A percentile compares a stretch with the other conserved stretches of the same genome.
phyloP scores from a whole-genome alignment of 768 basidiomycete genomes.

The Cystobasidium tubakii region DNA sequence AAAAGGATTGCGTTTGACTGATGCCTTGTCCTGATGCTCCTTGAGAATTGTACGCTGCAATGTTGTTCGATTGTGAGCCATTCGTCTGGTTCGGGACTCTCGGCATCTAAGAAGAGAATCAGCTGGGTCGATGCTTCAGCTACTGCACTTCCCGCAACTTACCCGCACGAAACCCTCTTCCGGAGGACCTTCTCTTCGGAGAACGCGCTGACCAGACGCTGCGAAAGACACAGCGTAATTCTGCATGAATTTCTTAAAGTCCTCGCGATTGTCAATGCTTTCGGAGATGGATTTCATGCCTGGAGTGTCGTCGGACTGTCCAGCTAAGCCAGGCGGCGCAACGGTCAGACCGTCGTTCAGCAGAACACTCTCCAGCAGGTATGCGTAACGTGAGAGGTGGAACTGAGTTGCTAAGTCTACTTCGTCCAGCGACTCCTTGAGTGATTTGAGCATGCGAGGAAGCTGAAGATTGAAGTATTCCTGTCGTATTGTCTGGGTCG shows the following conservation, averaged over 20 bases:
- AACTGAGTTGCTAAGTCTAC: conserved; percentile 97
- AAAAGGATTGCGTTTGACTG: neutral
- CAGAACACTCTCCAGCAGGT: conserved; percentile 83
- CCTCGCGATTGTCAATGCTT: conserved; percentile 83
- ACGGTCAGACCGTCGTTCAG: conserved; percentile 81
- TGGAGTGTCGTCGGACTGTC: conserved; percentile 51
- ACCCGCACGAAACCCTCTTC: conserved; percentile 80
- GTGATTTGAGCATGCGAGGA: conserved; percentile 82
- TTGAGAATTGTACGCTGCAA: neutral
- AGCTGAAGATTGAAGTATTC: conserved; percentile 98
- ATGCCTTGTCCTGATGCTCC: neutral
- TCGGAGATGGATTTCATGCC: conserved; percentile 84
- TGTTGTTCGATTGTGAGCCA: neutral
- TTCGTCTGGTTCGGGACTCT: neutral
- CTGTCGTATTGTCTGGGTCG: conserved; percentile 82
- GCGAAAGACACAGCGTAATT: conserved; percentile 90
- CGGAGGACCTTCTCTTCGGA: conserved; percentile 60
- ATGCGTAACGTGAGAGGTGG: conserved; percentile 88
- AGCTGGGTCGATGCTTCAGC: neutral
- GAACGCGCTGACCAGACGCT: conserved; percentile 33
- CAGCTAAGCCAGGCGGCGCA: conserved; percentile 64
- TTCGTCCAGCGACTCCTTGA: conserved; percentile 94
- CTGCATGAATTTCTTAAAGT: conserved; percentile 96
- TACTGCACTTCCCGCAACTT: neutral
- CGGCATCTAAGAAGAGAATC: neutral